Conservation (phyloP, 2,329 filamentous ascomycete genomes). For the Aspergillus hortae region DNA sequence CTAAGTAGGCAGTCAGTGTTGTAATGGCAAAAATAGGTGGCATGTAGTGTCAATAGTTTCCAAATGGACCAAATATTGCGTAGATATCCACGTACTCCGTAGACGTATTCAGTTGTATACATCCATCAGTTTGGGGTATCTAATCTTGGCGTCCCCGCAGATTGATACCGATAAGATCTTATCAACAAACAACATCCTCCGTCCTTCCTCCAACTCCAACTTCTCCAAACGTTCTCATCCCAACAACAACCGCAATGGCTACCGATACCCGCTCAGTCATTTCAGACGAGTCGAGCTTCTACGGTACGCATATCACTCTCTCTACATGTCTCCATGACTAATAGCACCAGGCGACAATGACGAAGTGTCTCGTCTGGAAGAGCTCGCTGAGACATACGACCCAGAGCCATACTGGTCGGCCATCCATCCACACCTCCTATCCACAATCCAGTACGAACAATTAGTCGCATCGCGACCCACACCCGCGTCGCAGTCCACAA, state of each 20-base stretch:
- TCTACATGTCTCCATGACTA: neutral
- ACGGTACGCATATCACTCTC: slow-evolving; percentile 26
- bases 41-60: no score
- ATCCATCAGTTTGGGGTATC: neutral
- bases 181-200: neutral
- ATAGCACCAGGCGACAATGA: slow-evolving; percentile 52
- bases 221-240: neutral
- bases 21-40: neutral
- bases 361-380: slow-evolving; percentile 46
- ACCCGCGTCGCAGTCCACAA: neutral
- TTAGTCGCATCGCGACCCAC: neutral
- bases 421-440: slow-evolving; percentile 28
- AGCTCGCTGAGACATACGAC: slow-evolving; percentile 52
- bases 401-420: slow-evolving; percentile 48
- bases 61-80: neutral
- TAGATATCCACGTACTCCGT: neutral
- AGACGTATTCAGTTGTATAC: neutral
- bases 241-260: neutral
- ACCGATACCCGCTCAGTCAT: slow-evolving; percentile 15
- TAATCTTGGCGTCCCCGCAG: neutral
- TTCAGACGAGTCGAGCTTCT: slow-evolving; percentile 45
- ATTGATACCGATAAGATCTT: neutral
- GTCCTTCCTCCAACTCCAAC: neutral
- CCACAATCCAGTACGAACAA: slow-evolving; percentile 28
- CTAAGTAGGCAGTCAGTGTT: neutral